These are phyloP conservation scores for Chytridiales sp. DNA, from an alignment of 371 early-diverging fungal genomes.

Conservation along the genomic window DNA sequence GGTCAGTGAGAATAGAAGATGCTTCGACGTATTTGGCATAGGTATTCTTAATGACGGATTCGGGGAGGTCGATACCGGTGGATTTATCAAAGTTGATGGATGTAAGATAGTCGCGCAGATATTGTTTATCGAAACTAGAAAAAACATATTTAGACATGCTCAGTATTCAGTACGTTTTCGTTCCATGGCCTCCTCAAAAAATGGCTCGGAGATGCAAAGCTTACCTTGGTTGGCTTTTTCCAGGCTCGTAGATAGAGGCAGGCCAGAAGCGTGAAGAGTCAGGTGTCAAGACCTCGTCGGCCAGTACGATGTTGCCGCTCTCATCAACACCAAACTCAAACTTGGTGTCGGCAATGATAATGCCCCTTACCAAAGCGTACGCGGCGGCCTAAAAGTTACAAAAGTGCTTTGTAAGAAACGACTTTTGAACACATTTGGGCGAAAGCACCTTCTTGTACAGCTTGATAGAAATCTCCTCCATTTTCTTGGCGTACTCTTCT, in stretches of 20 bases:
- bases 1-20: conserved; percentile 72
- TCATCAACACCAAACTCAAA: conserved; percentile 96
- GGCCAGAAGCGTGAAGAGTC: conserved; percentile 99
- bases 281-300: conserved; percentile 96
- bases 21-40: conserved; percentile 87
- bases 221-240: conserved; percentile 80
- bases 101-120: conserved; percentile 88
- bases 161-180: too few relatives aligned
- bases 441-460: conserved; percentile 56
- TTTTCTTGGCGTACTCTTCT: conserved; percentile 61
- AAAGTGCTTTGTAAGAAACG: background rate
- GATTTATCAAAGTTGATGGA: conserved; percentile 88
- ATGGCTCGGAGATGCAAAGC: background rate
- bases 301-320: conserved; percentile 73
- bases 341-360: conserved; percentile 98
- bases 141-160: too few relatives aligned
- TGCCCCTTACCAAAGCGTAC: conserved; percentile 80
- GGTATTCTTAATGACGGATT: conserved; percentile 79
- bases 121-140: conserved; percentile 93
- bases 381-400: conserved; percentile 60
- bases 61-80: conserved; percentile 78
- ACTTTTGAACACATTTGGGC: background rate
- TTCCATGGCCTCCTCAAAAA: too few relatives aligned
- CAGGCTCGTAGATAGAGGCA: conserved; percentile 72
- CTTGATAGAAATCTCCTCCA: conserved; percentile 59